phyloP scores from a whole-genome alignment of 148 eudicot genomes.

The Chenopodium suecicum region DNA sequence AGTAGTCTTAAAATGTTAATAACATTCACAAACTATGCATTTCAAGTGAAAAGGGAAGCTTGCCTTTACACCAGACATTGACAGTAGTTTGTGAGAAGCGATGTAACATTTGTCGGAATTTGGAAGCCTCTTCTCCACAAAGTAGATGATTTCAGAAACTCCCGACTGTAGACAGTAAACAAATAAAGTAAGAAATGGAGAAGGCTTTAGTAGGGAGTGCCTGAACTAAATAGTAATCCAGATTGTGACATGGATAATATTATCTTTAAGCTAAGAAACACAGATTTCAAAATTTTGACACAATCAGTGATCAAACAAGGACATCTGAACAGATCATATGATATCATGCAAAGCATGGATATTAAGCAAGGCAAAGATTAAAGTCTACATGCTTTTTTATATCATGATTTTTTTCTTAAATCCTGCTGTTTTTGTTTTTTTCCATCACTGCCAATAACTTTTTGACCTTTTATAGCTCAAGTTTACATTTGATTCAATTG shows the following conservation, averaged over 20 bases:
- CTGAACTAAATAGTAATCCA: not conserved
- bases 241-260: not conserved
- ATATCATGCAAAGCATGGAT: not conserved
- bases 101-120: constrained; percentile 57
- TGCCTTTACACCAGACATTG: constrained; percentile 74
- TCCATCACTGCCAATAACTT: not conserved
- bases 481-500: not conserved
- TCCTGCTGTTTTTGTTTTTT: not conserved
- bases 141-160: constrained; percentile 84
- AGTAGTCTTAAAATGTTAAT: not conserved
- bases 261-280: not conserved
- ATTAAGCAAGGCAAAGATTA: not conserved
- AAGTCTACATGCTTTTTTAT: not conserved
- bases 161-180: constrained; percentile 55
- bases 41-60: constrained; percentile 18
- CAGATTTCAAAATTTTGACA: not conserved
- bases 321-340: not conserved
- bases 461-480: not conserved
- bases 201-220: not conserved
- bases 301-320: not conserved
- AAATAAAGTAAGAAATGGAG: not conserved
- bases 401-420: not conserved
- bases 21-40: not conserved
- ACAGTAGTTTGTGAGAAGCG: constrained; percentile 84
- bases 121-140: constrained; percentile 77